These are phyloP conservation scores for Umbelopsis ramanniana DNA, from an alignment of 192 early-diverging fungal genomes.

Conservation along the genomic window DNA sequence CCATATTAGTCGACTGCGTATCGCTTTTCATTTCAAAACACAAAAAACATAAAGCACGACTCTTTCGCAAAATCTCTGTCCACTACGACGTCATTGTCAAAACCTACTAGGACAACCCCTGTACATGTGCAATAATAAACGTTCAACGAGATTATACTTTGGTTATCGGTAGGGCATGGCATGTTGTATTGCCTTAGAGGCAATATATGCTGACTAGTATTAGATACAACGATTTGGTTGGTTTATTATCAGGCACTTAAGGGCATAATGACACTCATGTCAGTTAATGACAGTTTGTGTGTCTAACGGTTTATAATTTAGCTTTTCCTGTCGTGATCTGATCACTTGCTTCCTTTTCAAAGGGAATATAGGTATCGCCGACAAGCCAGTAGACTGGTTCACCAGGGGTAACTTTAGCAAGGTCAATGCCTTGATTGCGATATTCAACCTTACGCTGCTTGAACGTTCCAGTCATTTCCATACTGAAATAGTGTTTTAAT, in stretches of 20 bases:
- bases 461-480: slow-evolving; percentile 57
- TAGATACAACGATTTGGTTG: no score
- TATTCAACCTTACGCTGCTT: slow-evolving; percentile 56
- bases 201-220: no score
- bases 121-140: slow-evolving; percentile 26
- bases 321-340: slow-evolving; percentile 28
- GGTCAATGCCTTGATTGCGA: slow-evolving; percentile 51
- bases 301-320: slow-evolving; percentile 27
- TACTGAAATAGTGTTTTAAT: slow-evolving; percentile 12
- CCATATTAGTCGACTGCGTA: not conserved
- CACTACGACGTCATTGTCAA: slow-evolving; percentile 21
- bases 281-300: not conserved
- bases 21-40: not conserved
- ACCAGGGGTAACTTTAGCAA: slow-evolving; percentile 31
- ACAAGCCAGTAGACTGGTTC: slow-evolving; percentile 49
- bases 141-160: slow-evolving; percentile 11
- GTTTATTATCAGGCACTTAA: not conserved
- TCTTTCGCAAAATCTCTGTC: slow-evolving; percentile 21
- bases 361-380: slow-evolving; percentile 49
- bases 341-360: slow-evolving; percentile 32
- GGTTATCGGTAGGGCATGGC: not conserved
- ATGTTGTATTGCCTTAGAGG: no score
- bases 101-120: slow-evolving; percentile 20
- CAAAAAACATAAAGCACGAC: slow-evolving; percentile 4
- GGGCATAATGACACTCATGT: not conserved